These are phyloP conservation scores for Cynanchum wilfordii DNA, from an alignment of 257 asterid genomes.

Conservation along the genomic window DNA sequence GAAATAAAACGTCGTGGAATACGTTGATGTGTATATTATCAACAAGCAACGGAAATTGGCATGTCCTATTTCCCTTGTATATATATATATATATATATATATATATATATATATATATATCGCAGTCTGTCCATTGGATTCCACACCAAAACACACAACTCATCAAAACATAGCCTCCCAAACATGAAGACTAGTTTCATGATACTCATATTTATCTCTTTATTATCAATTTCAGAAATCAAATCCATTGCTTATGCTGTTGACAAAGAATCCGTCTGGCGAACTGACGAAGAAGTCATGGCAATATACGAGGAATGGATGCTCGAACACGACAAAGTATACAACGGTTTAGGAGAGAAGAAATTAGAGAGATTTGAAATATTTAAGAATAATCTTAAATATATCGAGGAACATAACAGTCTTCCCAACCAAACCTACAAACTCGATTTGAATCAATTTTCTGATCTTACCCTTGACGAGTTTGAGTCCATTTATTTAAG, in stretches of 20 bases:
- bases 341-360: conserved; percentile 62
- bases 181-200: conserved; percentile 12
- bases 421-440: conserved; percentile 36
- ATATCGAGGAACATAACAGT: conserved; percentile 61
- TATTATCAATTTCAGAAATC: conserved; percentile 32
- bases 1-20: no score
- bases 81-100: no score
- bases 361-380: conserved; percentile 55
- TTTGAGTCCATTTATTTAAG: conserved; percentile 49
- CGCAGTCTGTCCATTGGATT: no score
- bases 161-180: no score
- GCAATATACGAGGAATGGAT: conserved; percentile 64
- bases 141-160: no score
- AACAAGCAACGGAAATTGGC: no score
- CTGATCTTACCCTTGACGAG: conserved; percentile 67
- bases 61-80: no score
- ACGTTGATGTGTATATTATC: no score
- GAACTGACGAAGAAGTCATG: conserved; percentile 47
- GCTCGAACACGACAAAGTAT: conserved; percentile 46
- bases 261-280: background rate
- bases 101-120: no score
- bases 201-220: conserved; percentile 1
- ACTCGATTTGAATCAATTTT: conserved; percentile 66
- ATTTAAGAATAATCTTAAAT: conserved; percentile 64
- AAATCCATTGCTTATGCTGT: conserved; percentile 41